Evolutionary conservation across 768 basidiomycete genomes (phyloP).

Genomic region (Podaxis sp.): DNA sequence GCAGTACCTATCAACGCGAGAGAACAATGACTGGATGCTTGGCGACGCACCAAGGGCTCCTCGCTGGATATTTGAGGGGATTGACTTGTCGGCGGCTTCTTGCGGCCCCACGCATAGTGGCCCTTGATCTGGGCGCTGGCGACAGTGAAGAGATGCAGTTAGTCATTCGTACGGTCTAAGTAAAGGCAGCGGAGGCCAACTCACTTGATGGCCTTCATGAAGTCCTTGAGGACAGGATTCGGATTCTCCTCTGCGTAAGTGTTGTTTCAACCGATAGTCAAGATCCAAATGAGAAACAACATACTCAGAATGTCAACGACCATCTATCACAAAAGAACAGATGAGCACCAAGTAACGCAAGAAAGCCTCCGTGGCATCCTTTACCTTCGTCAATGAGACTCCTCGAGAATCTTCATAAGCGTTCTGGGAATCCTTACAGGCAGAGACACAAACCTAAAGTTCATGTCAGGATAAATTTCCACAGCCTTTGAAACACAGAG

Average conservation of each 20-base stretch:
- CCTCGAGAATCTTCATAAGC: neutral
- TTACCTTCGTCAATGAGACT: neutral
- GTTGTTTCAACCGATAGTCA: neutral
- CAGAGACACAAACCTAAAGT: neutral
- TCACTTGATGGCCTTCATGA: neutral
- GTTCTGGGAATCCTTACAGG: neutral
- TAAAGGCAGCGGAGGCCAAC: neutral
- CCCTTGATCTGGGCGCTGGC: neutral
- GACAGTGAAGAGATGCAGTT: neutral
- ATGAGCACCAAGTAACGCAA: neutral
- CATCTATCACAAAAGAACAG: neutral
- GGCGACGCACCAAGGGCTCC: neutral
- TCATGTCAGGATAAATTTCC: neutral
- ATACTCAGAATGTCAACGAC: neutral
- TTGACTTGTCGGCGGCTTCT: neutral
- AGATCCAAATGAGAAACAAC: neutral
- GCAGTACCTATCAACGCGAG: neutral
- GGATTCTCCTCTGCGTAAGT: neutral
- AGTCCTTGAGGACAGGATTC: neutral
- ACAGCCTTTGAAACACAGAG: neutral
- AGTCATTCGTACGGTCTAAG: neutral
- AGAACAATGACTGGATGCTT: neutral
- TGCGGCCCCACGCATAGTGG: neutral
- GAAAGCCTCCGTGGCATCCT: no score
- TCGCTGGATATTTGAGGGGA: neutral